phyloP scores from a whole-genome alignment of 805 yeast genomes.

The Myxozyma udenii region DNA sequence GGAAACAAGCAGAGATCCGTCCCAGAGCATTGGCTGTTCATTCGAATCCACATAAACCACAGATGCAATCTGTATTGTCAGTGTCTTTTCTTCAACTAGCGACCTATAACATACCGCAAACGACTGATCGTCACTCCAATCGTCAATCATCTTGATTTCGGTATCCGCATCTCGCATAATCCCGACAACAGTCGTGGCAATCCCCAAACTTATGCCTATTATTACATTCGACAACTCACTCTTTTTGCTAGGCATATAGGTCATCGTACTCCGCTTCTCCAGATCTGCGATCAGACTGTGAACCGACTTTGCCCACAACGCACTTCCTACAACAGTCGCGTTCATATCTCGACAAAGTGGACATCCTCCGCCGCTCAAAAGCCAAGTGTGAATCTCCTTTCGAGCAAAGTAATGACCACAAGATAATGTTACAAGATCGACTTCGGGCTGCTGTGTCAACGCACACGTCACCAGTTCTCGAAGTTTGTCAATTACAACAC shows the following conservation, averaged over 20 bases:
- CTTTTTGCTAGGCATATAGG: too few relatives aligned
- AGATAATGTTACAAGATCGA: conserved; percentile 18
- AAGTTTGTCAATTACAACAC: conserved; percentile 1
- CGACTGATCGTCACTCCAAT: conserved; percentile 7
- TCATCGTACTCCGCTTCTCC: not conserved
- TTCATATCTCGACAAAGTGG: conserved; percentile 13
- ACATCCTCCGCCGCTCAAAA: conserved; percentile 3
- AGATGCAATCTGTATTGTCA: conserved; percentile 10
- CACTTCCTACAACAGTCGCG: conserved; percentile 7
- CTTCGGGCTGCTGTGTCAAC: conserved; percentile 1
- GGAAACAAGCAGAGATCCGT: conserved; percentile 1
- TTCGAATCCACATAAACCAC: conserved; percentile 8
- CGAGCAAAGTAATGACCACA: conserved; percentile 21
- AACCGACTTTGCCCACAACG: conserved; percentile 15
- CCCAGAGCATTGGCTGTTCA: conserved; percentile 12
- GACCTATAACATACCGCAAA: conserved; percentile 10
- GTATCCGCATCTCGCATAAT: conserved; percentile 2
- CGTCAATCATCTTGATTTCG: conserved; percentile 6
- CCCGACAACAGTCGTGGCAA: conserved; percentile 14
- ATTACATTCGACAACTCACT: too few relatives aligned
- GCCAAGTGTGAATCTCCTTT: conserved; percentile 7
- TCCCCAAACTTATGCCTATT: conserved; percentile 13
- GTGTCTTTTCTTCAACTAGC: not conserved
- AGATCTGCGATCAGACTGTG: conserved; percentile 5
- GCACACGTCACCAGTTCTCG: conserved; percentile 15